phyloP scores from a whole-genome alignment of 768 basidiomycete genomes.

The Hygrophoropsis aurantiaca region DNA sequence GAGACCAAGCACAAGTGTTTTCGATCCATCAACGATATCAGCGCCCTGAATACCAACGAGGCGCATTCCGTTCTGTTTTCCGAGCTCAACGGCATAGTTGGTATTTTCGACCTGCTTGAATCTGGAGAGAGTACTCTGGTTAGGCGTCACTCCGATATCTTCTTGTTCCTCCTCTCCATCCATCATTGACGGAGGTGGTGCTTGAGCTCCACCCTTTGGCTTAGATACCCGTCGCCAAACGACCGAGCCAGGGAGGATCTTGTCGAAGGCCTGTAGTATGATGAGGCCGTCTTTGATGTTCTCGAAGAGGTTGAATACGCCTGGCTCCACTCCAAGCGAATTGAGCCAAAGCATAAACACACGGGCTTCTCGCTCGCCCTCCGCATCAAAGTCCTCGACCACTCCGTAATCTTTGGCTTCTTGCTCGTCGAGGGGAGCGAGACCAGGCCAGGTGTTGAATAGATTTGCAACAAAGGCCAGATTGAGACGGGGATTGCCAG shows the following conservation, averaged over 20 bases:
- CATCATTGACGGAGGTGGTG: conserved; percentile 35
- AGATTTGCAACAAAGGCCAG: conserved; percentile 98
- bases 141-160: conserved; percentile 80
- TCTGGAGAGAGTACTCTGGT: conserved; percentile 81
- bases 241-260: conserved; percentile 88
- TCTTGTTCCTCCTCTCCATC: conserved; percentile 62
- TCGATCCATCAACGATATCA: conserved; percentile 92
- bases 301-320: conserved; percentile 95
- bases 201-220: conserved; percentile 59
- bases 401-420: conserved; percentile 88
- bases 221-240: conserved; percentile 96
- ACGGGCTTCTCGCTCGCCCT: conserved; percentile 96
- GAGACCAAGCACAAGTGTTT: conserved; percentile 90
- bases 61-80: conserved; percentile 90
- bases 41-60: conserved; percentile 97
- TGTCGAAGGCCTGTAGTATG: conserved; percentile 96
- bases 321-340: conserved; percentile 94
- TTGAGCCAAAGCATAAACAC: conserved; percentile 99
- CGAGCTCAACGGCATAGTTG: conserved; percentile 93
- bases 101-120: conserved; percentile 99
- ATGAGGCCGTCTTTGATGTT: conserved; percentile 90
- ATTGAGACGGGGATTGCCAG: conserved; percentile 96
- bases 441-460: conserved; percentile 96
- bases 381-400: conserved; percentile 97
- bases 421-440: conserved; percentile 91